Percentiles rank a stretch among this genome's conserved stretches.
Conservation (phyloP, 2,329 filamentous ascomycete genomes). For the Alternaria ventricosa region DNA sequence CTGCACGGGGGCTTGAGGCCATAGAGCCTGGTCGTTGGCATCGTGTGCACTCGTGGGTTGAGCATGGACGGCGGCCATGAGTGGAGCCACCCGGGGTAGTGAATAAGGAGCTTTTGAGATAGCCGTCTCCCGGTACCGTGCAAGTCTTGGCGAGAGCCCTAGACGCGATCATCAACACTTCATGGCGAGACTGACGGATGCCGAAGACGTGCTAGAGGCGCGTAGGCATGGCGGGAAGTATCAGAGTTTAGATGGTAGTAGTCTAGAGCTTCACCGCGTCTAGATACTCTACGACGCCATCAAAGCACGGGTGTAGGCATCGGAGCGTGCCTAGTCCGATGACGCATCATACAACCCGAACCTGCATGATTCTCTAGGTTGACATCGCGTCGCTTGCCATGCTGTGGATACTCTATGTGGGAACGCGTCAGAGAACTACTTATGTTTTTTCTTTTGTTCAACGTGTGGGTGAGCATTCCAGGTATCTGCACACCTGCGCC, state of each 20-base stretch:
- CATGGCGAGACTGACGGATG: not conserved
- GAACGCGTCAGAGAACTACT: not conserved
- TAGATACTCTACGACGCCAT: not conserved
- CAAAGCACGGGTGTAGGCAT: not conserved
- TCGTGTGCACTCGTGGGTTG: conserved; percentile 16
- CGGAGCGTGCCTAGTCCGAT: conserved; percentile 1
- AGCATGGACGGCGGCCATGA: conserved; percentile 29
- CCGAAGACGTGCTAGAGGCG: not conserved
- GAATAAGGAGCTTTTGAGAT: conserved; percentile 15
- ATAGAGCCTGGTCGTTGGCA: conserved; percentile 21
- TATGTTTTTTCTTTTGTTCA: not conserved
- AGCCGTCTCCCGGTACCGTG: conserved; percentile 8
- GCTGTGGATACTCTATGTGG: not conserved
- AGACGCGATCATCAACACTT: conserved; percentile 6
- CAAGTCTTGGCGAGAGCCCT: conserved; percentile 8
- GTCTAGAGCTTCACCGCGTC: not conserved
- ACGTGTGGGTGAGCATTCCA: not conserved
- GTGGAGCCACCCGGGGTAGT: conserved; percentile 23
- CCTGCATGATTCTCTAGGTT: not conserved
- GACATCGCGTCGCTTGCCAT: not conserved
- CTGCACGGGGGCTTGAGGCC: conserved; percentile 29
- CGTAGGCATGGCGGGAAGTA: not conserved
- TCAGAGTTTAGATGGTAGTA: not conserved
- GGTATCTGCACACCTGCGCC: not conserved
- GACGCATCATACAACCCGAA: not conserved